Evolutionary conservation across 2,329 filamentous ascomycete genomes (phyloP), one percentile per base, ranked within the genome.

Genomic region (Bipolaris cookei): DNA sequence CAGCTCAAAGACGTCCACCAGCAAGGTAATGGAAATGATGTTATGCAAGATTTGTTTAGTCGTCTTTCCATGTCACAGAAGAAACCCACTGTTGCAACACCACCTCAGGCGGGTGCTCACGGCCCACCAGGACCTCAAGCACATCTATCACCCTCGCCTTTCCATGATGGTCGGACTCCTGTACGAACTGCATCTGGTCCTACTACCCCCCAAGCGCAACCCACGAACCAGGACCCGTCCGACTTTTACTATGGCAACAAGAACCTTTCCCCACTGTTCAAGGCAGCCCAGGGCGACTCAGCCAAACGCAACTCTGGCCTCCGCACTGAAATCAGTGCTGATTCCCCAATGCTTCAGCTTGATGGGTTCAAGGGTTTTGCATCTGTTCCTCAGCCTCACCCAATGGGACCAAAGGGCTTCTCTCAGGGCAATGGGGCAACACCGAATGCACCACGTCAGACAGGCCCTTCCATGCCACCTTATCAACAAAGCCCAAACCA

Each of bases 181-280:
- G 68, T 69, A 13, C 67, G 71, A 21, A 74, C 66, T 52, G 47
- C 68, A 16, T 76, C 73, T 6, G 72, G 72, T 4, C 75, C 75
- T 20, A 65, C 68, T 6, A 76, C 73, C 14, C 75, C 74, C 14
- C 67, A 62, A 25, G 72, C 72, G 13, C 67, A 61, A 16, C 68
- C 68, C 41, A 42, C 61, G n/a, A 52, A 60, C 43, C 67, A 70
- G 25, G 68, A 74, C 10, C 39, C 60, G 10, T 54, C 69, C 13
- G 69, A 73, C 48, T 70, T 75, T 39, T 70, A 75, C 43, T 75
- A 74, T 43, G 81, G 80, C 59, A 80, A 81, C 43, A 76, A 76
- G 38, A 82, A 82, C 58, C 78, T 83, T 32, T 81, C 80, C 3
- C 79, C 79, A 3, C 60, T 82, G 21, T 82, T 83, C 74, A 78